These are phyloP conservation scores for Nicotiana benthamiana DNA, from an alignment of 257 asterid genomes.

Conservation along the genomic window DNA sequence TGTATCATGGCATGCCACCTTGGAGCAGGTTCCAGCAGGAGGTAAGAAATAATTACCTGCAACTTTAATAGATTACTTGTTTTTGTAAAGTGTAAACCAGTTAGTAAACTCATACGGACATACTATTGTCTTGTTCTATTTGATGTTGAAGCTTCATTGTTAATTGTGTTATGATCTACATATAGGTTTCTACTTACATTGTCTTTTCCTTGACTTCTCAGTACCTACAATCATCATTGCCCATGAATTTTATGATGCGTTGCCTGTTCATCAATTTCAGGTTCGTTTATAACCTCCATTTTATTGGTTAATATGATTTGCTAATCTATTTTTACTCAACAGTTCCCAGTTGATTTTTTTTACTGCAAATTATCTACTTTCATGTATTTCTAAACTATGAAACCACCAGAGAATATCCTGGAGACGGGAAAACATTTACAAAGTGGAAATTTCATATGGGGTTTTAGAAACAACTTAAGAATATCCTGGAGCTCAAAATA, in stretches of 20 bases:
- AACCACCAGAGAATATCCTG: constrained; percentile 1
- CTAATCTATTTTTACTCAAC: not conserved
- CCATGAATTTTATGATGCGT: constrained; percentile 94
- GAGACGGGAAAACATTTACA: not conserved
- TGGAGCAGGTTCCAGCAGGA: constrained; percentile 91
- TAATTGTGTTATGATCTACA: not conserved
- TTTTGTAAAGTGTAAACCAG: not conserved
- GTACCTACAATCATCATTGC: constrained; percentile 85
- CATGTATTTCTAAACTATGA: not conserved
- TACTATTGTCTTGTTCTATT: not conserved
- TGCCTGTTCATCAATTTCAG: constrained; percentile 99
- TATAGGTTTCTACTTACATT: not conserved
- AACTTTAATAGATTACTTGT: not conserved
- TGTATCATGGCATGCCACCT: constrained; percentile 81
- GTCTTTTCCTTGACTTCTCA: constrained; percentile 25
- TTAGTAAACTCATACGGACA: not conserved
- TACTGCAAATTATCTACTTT: not conserved
- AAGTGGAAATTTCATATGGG: not conserved
- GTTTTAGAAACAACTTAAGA: not conserved
- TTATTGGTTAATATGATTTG: not conserved
- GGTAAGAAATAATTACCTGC: constrained; percentile 35
- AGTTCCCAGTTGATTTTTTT: not conserved
- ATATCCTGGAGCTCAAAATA: not conserved
- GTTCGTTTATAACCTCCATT: constrained; percentile 26
- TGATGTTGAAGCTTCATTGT: not conserved